These are phyloP conservation scores for Rhizomucor pusillus DNA, from an alignment of 371 early-diverging fungal species.

Conservation along the genomic window DNA sequence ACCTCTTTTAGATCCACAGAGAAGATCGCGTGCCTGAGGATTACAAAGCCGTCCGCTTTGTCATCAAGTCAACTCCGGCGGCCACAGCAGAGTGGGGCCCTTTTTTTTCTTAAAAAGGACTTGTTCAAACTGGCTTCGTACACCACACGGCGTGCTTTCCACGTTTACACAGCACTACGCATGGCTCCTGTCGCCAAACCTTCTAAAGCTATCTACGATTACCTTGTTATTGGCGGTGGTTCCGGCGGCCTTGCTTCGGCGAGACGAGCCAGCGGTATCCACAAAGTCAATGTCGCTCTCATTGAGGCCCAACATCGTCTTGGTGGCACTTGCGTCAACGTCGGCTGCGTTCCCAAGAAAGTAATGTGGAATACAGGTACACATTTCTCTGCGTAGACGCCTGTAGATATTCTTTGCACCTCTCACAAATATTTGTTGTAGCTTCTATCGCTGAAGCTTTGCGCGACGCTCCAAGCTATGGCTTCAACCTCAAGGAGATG, in stretches of 20 bases:
- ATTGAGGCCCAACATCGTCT: constrained; percentile 81
- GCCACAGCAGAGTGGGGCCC: too few relatives aligned
- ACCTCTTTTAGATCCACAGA: too few relatives aligned
- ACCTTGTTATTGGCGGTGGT: constrained; percentile 90
- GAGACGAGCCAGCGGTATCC: constrained; percentile 83
- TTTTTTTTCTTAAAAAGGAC: too few relatives aligned
- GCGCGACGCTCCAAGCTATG: constrained; percentile 85
- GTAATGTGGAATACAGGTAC: constrained; percentile 93
- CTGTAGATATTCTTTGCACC: not conserved
- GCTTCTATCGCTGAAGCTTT: constrained; percentile 86
- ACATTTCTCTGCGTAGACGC: not conserved
- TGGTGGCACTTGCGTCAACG: constrained; percentile 96
- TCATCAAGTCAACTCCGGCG: too few relatives aligned
- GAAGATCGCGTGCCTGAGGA: too few relatives aligned
- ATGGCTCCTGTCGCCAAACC: constrained; percentile 19
- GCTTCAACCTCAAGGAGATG: constrained; percentile 60
- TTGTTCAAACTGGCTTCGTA: too few relatives aligned
- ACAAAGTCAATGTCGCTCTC: constrained; percentile 88
- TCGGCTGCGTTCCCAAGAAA: constrained; percentile 99
- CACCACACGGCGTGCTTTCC: too few relatives aligned
- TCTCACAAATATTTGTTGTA: too few relatives aligned
- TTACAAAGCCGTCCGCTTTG: too few relatives aligned
- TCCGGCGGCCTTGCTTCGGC: constrained; percentile 90
- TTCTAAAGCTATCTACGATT: constrained; percentile 66
- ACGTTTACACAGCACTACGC: not conserved